Conservation (phyloP, 2,329 filamentous ascomycete species). For the Diplodia scrobiculata region DNA sequence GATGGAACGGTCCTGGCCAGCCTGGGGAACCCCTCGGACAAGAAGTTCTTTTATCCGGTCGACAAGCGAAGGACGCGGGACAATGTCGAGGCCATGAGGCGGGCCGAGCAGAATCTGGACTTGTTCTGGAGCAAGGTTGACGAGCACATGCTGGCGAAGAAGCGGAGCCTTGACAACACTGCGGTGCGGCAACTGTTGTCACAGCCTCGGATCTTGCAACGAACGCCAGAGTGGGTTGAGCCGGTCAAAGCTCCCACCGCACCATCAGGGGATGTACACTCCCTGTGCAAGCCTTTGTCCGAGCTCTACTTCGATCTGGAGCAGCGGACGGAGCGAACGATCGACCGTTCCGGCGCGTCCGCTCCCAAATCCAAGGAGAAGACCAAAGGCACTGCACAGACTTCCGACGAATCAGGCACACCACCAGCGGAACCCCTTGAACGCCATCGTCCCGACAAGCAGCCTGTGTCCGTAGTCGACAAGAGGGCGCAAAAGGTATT, state of each 20-base stretch:
- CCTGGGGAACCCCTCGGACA: conserved; percentile 42
- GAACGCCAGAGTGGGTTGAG: conserved; percentile 56
- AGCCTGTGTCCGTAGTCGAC: conserved; percentile 40
- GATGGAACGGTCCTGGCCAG: conserved; percentile 24
- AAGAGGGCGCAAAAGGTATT: conserved; percentile 50
- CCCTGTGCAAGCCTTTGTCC: conserved; percentile 34
- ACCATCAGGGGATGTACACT: background rate
- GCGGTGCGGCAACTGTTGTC: conserved; percentile 35
- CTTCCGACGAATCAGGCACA: background rate
- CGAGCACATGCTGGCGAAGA: conserved; percentile 25
- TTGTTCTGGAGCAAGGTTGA: conserved; percentile 51
- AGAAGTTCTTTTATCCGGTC: conserved; percentile 53
- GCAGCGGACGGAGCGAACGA: conserved; percentile 28
- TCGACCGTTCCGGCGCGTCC: conserved; percentile 30
- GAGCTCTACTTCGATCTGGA: conserved; percentile 35
- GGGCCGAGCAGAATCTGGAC: conserved; percentile 55
- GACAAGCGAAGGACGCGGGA: conserved; percentile 52
- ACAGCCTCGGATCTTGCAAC: conserved; percentile 45
- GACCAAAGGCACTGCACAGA: conserved; percentile 31
- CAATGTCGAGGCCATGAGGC: conserved; percentile 50
- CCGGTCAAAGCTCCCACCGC: conserved; percentile 30
- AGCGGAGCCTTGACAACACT: conserved; percentile 23
- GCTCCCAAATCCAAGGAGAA: conserved; percentile 36
- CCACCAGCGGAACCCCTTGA: conserved; percentile 18
- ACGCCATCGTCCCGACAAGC: conserved; percentile 4